A percentile compares a stretch with the other conserved stretches of the same genome.
These are phyloP conservation scores for Aspergillus texensis DNA, from an alignment of 2,329 filamentous ascomycete species.

Conservation along the genomic window DNA sequence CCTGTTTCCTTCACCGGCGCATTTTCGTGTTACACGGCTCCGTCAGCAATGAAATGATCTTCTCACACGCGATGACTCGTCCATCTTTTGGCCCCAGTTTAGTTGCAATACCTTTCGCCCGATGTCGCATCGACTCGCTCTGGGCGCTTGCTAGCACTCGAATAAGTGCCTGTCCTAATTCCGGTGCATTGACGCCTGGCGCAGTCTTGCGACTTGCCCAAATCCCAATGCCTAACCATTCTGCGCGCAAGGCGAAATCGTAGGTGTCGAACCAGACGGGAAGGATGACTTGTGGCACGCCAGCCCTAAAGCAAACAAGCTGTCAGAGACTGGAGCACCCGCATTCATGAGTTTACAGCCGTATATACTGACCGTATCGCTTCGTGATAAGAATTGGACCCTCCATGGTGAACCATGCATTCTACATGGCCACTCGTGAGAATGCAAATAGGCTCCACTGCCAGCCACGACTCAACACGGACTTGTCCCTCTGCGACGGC, in stretches of 20 bases:
- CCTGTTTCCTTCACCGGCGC: conserved; percentile 3
- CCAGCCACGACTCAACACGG: conserved; percentile 46
- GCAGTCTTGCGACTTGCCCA: conserved; percentile 42
- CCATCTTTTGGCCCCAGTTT: conserved; percentile 18
- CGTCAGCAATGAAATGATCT: conserved; percentile 13
- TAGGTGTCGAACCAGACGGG: conserved; percentile 53
- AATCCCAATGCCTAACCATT: conserved; percentile 48
- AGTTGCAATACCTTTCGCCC: conserved; percentile 14
- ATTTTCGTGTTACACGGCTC: neutral
- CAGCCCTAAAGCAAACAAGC: conserved; percentile 34
- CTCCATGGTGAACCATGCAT: conserved; percentile 52
- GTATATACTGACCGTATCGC: conserved; percentile 42
- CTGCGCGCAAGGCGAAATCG: conserved; percentile 48
- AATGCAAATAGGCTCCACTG: conserved; percentile 37
- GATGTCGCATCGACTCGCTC: conserved; percentile 7
- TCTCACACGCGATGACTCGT: conserved; percentile 26
- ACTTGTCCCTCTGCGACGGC: conserved; percentile 35
- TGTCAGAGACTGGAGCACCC: neutral
- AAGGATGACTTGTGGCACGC: conserved; percentile 51
- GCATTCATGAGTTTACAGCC: neutral
- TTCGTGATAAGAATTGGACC: conserved; percentile 53
- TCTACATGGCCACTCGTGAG: conserved; percentile 43
- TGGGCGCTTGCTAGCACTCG: conserved; percentile 16
- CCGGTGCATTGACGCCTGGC: conserved; percentile 32
- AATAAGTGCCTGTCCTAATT: conserved; percentile 30